These are phyloP conservation scores for Spathaspora arborariae DNA, from an alignment of 805 yeast genomes.

Conservation along the genomic window DNA sequence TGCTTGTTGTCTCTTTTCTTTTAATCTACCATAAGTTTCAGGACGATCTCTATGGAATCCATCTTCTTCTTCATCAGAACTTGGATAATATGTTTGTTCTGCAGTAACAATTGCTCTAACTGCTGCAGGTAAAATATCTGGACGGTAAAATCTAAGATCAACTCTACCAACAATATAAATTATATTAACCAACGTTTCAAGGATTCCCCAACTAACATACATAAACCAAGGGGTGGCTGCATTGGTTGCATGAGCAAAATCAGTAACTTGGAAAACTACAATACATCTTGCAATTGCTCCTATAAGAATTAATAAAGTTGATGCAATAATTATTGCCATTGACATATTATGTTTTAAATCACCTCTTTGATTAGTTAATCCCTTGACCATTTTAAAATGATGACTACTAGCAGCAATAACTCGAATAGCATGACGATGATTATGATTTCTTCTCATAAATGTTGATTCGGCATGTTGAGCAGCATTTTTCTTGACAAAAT, in stretches of 20 bases:
- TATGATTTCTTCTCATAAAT: slow-evolving; percentile 46
- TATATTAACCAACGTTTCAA: slow-evolving; percentile 56
- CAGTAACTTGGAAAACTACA: slow-evolving; percentile 18
- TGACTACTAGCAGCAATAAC: slow-evolving; percentile 59
- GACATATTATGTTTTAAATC: slow-evolving; percentile 51
- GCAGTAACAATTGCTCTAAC: slow-evolving; percentile 41
- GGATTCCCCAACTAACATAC: slow-evolving; percentile 66
- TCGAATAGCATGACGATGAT: slow-evolving; percentile 49
- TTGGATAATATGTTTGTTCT: slow-evolving; percentile 33
- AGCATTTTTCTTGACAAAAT: slow-evolving; percentile 58
- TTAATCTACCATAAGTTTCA: slow-evolving; percentile 6
- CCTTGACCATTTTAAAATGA: slow-evolving; percentile 33
- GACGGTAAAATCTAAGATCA: slow-evolving; percentile 77
- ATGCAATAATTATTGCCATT: slow-evolving; percentile 40
- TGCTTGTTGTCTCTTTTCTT: not conserved
- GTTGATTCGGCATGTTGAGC: slow-evolving; percentile 44
- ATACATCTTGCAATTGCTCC: slow-evolving; percentile 48
- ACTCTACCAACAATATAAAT: slow-evolving; percentile 61
- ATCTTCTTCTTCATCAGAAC: slow-evolving; percentile 21
- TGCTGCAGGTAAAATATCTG: slow-evolving; percentile 49
- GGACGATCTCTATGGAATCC: slow-evolving; percentile 10
- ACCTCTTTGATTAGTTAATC: slow-evolving; percentile 38
- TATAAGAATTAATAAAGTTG: slow-evolving; percentile 48
- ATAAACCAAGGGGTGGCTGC: slow-evolving; percentile 51
- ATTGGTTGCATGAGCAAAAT: slow-evolving; percentile 11